A percentile compares a stretch with the other conserved stretches of the same genome.
Conservation (phyloP, 768 basidiomycete genomes). For the Calocybe cyanea region DNA sequence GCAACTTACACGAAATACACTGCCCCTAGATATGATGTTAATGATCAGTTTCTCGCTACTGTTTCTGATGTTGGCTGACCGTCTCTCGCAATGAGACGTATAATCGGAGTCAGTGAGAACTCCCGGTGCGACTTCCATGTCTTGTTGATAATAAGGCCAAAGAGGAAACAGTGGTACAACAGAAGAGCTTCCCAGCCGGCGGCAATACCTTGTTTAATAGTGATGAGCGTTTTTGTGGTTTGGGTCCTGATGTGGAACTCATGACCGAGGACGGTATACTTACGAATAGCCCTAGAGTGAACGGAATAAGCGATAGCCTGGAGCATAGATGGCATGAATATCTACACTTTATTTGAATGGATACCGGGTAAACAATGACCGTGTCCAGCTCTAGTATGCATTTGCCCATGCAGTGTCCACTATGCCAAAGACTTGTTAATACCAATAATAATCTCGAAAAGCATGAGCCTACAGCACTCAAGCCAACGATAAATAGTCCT, state of each 20-base stretch:
- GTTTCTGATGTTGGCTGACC: conserved; percentile 29
- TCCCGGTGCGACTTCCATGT: conserved; percentile 34
- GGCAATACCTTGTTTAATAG: conserved; percentile 24
- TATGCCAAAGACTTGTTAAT: background rate
- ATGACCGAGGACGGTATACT: no score
- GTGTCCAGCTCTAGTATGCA: conserved; percentile 17
- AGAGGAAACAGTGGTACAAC: conserved; percentile 45
- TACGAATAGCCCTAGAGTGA: no score
- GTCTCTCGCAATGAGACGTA: conserved; percentile 45
- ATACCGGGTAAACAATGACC: conserved; percentile 33
- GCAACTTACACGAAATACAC: conserved; percentile 51
- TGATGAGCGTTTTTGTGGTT: no score
- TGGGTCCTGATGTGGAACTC: no score
- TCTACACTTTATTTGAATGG: conserved; percentile 19
- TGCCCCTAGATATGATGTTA: conserved; percentile 34
- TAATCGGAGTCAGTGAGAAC: conserved; percentile 26
- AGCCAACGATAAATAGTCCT: conserved; percentile 23
- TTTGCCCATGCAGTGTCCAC: conserved; percentile 44
- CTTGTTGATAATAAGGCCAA: conserved; percentile 42
- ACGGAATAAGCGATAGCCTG: no score
- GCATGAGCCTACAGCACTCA: conserved; percentile 31
- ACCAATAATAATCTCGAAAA: background rate
- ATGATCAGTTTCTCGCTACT: background rate
- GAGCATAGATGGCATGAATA: no score
- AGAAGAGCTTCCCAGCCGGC: conserved; percentile 50